A percentile compares a stretch with the other conserved stretches of the same genome.
Conservation (phyloP, 345 rosid genomes). For the Xanthoceras sorbifolium region DNA sequence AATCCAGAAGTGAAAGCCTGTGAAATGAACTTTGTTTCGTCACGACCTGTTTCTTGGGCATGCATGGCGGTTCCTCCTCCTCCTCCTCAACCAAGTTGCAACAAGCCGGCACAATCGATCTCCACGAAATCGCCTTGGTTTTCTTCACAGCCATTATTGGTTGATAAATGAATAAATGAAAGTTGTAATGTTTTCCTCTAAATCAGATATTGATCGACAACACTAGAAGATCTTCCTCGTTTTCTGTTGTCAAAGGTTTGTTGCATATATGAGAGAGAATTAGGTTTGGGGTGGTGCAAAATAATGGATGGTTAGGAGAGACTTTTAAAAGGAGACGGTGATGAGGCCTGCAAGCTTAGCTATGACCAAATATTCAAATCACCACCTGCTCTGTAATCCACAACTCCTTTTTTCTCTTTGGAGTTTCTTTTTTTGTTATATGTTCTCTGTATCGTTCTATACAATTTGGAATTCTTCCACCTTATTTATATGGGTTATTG, state of each 20-base stretch:
- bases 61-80: slow-evolving; percentile 17
- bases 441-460: background rate
- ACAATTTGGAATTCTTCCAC: background rate
- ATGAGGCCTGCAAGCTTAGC: background rate
- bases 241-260: background rate
- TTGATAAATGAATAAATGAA: background rate
- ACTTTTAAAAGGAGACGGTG: background rate
- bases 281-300: slow-evolving; percentile 1
- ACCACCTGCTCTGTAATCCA: slow-evolving; percentile 23
- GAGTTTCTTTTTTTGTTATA: slow-evolving; percentile 13
- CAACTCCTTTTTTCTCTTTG: slow-evolving; percentile 22
- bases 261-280: background rate
- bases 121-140: slow-evolving; percentile 40
- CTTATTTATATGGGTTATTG: background rate
- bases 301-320: slow-evolving; percentile 12
- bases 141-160: slow-evolving; percentile 51
- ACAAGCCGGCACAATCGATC: slow-evolving; percentile 51
- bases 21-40: slow-evolving; percentile 57
- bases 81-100: slow-evolving; percentile 12
- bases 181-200: background rate
- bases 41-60: slow-evolving; percentile 38
- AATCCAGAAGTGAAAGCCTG: slow-evolving; percentile 60
- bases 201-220: too few relatives aligned
- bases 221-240: background rate
- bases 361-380: slow-evolving; percentile 22